Percentiles rank a stretch among this genome's conserved stretches.
These are phyloP conservation scores for Chimonanthus praecox DNA, from an alignment of 164 flowering plant species.

Conservation along the genomic window DNA sequence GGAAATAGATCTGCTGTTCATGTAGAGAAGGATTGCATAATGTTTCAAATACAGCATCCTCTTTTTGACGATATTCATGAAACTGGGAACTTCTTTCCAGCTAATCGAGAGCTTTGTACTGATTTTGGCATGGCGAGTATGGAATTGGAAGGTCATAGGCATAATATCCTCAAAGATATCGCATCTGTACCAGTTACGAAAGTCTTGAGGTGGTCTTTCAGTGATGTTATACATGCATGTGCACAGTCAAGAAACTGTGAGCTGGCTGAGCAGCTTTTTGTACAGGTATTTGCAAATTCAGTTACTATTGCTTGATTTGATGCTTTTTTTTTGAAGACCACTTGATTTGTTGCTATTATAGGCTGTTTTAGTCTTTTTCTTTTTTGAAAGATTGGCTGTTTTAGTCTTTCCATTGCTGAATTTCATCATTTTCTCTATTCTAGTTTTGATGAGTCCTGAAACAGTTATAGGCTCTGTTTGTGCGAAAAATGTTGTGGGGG, in stretches of 20 bases:
- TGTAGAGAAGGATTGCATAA: conserved; percentile 2
- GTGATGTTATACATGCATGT: conserved; percentile 61
- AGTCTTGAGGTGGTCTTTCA: conserved; percentile 59
- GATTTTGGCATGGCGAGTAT: conserved; percentile 6
- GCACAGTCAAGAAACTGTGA: conserved; percentile 36
- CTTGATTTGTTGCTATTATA: neutral
- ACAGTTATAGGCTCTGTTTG: no score
- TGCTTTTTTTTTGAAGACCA: neutral
- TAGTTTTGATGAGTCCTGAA: no score
- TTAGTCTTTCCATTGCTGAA: neutral
- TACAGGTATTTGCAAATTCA: conserved; percentile 44
- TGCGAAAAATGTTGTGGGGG: no score
- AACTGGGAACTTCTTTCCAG: conserved; percentile 2
- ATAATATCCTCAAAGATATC: conserved; percentile 8
- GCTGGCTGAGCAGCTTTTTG: conserved; percentile 61
- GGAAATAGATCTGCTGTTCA: neutral
- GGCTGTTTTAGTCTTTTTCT: neutral
- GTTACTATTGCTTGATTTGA: no score
- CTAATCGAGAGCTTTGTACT: conserved; percentile 3
- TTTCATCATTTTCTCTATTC: neutral
- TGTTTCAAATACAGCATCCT: neutral
- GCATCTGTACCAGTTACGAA: conserved; percentile 23
- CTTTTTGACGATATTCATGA: neutral
- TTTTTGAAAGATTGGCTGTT: no score
- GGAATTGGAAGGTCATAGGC: conserved; percentile 9